Evolutionary conservation across 805 yeast species (phyloP), one percentile per base, ranked within the genome.

Genomic region (Wickerhamomyces hampshirensis): DNA sequence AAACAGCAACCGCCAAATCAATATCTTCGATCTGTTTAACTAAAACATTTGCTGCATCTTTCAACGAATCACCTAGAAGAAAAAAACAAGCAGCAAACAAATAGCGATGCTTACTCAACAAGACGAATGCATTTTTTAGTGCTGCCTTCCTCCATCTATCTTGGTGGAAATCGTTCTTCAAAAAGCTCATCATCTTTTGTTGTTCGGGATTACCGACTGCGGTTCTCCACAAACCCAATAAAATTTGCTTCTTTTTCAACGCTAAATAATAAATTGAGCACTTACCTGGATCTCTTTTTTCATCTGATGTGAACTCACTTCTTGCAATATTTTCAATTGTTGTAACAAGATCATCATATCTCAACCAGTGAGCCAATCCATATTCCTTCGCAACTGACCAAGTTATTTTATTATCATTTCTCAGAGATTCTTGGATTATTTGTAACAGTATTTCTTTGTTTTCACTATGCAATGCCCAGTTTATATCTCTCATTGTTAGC

Each of bases 51-150:
- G 83, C 83, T 40, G 88, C 78, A 61, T 93, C 98, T 37, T 73
- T 73, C 11, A 86, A 60, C 1, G 88, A 67, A 34, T 71, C 88
- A 0, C 84, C 96, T 10, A 91, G 66, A 24, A 91, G 59, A 59
- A 91, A 91, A 56, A 93, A 89, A 16, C 81, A 78, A 0, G 97
- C 96, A 0, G 97, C 95, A 58, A 88, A 94, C 55, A 73, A 63
- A 51, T 72, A 84, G 28, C 98, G 65, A 58, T 89, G 98, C 51
- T 87, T 87, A 43, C 97, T 85, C 45, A 93, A 58, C 29, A 91
- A 63, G 0, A 86, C 98, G 66, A 77, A 91, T 0, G 98, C 98
- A 61, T 91, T 91, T 52, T 93, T 93, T 50, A 78, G 59, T 0
- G 98, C 97, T 1, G 97, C 96, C 0, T 84, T 69, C 47, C 68